A percentile compares a stretch with the other conserved stretches of the same genome.
These are phyloP conservation scores for Physocladia obscura DNA, from an alignment of 192 early-diverging fungal genomes.

Conservation along the genomic window DNA sequence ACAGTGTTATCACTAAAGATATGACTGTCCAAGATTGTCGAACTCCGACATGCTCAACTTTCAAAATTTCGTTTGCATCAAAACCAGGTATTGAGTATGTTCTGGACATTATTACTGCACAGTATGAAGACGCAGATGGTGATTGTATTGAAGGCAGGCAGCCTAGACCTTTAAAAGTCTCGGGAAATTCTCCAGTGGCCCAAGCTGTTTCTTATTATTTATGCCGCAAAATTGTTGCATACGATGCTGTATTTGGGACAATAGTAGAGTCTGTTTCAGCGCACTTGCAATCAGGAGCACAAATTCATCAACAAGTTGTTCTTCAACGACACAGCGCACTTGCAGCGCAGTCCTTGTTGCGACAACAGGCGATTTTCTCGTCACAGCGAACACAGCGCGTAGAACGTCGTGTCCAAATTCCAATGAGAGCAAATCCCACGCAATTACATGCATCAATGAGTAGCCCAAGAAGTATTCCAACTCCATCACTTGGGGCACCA, in stretches of 20 bases:
- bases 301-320: not conserved
- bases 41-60: not conserved
- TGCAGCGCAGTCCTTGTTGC: not conserved
- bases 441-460: not conserved
- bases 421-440: not conserved
- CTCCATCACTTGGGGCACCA: not conserved
- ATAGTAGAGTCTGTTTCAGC: no score
- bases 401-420: not conserved
- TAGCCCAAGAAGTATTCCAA: not conserved
- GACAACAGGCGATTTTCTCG: not conserved
- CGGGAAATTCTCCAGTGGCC: not conserved
- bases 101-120: slow-evolving; percentile 1
- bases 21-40: slow-evolving; percentile 18
- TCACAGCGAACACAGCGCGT: not conserved
- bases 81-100: slow-evolving; percentile 7
- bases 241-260: not conserved
- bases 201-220: not conserved
- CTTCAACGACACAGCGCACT: not conserved
- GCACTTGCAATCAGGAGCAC: no score
- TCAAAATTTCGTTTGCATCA: slow-evolving; percentile 13
- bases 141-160: not conserved
- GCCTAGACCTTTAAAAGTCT: no score
- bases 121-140: not conserved
- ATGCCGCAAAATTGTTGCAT: not conserved
- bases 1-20: slow-evolving; percentile 10